These are phyloP conservation scores for Phtheirospermum japonicum DNA, from an alignment of 257 asterid genomes.

Conservation along the genomic window DNA sequence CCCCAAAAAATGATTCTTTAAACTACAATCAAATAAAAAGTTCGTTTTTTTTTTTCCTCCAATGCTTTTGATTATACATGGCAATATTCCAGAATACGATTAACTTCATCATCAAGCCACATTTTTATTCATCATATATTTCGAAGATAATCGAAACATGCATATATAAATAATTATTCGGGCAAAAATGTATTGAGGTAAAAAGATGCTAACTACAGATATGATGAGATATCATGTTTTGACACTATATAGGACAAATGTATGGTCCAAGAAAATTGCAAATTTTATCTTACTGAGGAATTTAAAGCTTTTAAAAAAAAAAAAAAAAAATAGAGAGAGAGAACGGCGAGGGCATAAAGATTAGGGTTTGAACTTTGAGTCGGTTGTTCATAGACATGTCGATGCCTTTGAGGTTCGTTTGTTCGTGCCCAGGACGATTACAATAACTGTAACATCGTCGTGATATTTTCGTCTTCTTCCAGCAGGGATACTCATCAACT, in stretches of 20 bases:
- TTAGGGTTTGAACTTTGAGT: background rate
- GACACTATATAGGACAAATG: too few relatives aligned
- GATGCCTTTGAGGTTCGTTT: slow-evolving; percentile 93
- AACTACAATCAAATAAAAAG: slow-evolving; percentile 2
- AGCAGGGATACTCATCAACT: slow-evolving; percentile 85
- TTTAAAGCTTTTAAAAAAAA: too few relatives aligned
- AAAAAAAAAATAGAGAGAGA: too few relatives aligned
- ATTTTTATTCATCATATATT: background rate
- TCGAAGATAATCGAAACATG: background rate
- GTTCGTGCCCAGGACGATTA: slow-evolving; percentile 67
- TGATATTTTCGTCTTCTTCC: slow-evolving; percentile 90
- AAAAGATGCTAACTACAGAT: too few relatives aligned
- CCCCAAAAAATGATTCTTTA: slow-evolving; percentile 26
- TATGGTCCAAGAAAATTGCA: too few relatives aligned
- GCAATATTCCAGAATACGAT: too few relatives aligned
- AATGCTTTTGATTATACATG: slow-evolving; percentile 18
- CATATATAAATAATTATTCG: background rate
- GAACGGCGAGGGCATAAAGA: background rate
- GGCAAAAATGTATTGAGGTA: too few relatives aligned
- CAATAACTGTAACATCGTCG: slow-evolving; percentile 85
- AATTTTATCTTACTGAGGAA: too few relatives aligned
- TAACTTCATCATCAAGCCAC: slow-evolving; percentile 34
- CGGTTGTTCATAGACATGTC: slow-evolving; percentile 40
- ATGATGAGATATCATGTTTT: too few relatives aligned
- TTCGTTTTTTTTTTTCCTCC: slow-evolving; percentile 12